phyloP scores from a whole-genome alignment of 2,329 filamentous ascomycete species.

The Tolypocladium tropicale region DNA sequence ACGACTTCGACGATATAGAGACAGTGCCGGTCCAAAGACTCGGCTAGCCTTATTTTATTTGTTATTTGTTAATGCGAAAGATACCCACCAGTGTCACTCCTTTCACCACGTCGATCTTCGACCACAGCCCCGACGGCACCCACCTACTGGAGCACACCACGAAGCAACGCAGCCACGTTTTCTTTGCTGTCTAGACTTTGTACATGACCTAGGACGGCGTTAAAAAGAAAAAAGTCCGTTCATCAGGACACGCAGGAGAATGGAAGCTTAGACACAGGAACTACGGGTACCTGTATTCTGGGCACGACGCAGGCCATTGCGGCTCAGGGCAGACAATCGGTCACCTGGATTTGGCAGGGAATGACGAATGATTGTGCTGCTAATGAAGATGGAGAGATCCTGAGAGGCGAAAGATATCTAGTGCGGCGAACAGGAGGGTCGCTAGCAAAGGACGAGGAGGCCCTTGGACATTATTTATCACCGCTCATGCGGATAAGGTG shows the following conservation, averaged over 20 bases:
- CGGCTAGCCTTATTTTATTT: constrained; percentile 9
- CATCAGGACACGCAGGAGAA: not conserved
- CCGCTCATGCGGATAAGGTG: not conserved
- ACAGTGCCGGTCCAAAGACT: not conserved
- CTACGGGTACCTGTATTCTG: not conserved
- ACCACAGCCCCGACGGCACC: not conserved
- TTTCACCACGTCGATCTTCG: constrained; percentile 4
- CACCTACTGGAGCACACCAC: not conserved
- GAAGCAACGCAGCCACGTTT: not conserved
- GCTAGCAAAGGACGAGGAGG: not conserved
- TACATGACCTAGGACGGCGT: constrained; percentile 1
- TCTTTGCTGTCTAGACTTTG: constrained; percentile 3
- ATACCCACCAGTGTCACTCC: constrained; percentile 18
- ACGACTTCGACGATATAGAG: constrained; percentile 2
- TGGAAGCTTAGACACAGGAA: not conserved
- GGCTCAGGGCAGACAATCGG: not conserved
- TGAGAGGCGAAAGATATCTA: not conserved
- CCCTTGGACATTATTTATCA: no score
- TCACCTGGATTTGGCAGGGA: not conserved
- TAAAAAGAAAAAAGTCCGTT: not conserved
- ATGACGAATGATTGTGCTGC: not conserved
- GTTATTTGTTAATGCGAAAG: constrained; percentile 8
- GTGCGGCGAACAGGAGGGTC: not conserved
- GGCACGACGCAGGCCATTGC: not conserved
- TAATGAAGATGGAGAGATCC: not conserved